Evolutionary conservation across 2,329 filamentous ascomycete species (phyloP).

Genomic region (Lomentospora prolificans): DNA sequence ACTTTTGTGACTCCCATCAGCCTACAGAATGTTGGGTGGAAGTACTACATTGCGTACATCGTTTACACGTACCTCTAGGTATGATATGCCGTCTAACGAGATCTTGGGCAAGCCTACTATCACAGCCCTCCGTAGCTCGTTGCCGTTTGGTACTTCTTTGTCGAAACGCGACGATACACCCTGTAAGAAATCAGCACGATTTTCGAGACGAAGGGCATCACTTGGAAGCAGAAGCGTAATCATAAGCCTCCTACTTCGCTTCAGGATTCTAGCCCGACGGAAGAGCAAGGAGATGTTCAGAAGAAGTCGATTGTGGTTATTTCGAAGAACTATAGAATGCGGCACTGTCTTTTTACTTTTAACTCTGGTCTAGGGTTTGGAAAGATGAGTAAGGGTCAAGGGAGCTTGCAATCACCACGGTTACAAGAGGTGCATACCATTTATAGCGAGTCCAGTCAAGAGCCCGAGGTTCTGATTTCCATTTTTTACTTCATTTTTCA

Average conservation of each 20-base stretch:
- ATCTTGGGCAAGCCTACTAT: too few relatives aligned
- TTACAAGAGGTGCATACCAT: too few relatives aligned
- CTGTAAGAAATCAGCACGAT: constrained; percentile 49
- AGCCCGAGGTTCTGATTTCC: too few relatives aligned
- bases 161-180: constrained; percentile 37
- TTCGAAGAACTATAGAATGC: background rate
- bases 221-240: background rate
- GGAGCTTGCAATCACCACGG: too few relatives aligned
- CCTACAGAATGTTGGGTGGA: constrained; percentile 38
- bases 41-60: constrained; percentile 49
- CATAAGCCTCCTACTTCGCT: background rate
- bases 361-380: background rate
- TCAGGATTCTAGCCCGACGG: background rate
- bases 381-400: too few relatives aligned
- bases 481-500: too few relatives aligned
- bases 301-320: background rate
- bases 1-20: constrained; percentile 42
- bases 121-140: too few relatives aligned
- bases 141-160: constrained; percentile 30
- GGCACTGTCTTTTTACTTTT: background rate
- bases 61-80: constrained; percentile 31
- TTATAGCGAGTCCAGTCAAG: too few relatives aligned
- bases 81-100: background rate
- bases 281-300: background rate
- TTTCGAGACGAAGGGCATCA: constrained; percentile 32